Evolutionary conservation across 2,329 filamentous ascomycete species (phyloP), one percentile per base, ranked within the genome.

Genomic region (Neofusicoccum kwambonambiense): DNA sequence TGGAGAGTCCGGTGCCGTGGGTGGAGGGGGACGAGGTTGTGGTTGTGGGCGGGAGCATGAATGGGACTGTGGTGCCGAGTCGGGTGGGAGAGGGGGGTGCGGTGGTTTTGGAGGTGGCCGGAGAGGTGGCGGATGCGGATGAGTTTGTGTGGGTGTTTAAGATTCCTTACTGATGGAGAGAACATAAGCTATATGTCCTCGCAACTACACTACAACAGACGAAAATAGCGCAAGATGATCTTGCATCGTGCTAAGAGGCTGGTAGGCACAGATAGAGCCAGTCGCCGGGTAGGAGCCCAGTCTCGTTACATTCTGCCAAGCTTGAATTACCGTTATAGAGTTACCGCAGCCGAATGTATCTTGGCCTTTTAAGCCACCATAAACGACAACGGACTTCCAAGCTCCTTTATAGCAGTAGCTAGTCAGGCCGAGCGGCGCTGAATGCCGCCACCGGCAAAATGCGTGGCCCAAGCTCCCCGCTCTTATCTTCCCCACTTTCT

Each of bases 21-120:
- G 60, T 85, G 3, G 65, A 75, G 1, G 82, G 82, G 0, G 84
- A 86, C 67, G 52, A 72, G 17, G 76, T 86, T 0, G 80, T 76
- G 8, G 75, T 84, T 31, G 72, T 84, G 3, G 80, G 79, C 9
- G 77, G 31, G 31, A 62, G 47, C 3, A 15, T 56, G 17, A 15
- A 52, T 3, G 47, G 72, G 6, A 71, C 71, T n/a, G 56, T 67
- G 9, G 66, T 67, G 6, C 62, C 66, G 37, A 66, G 64, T 41
- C 50, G 45, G 17, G 12, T 12, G 54, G 37, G n/a, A 31, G 44
- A 60, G n/a, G 39, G 51, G 22, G 65, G 65, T 11, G 37, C 9
- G 15, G 51, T 67, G 6, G 62, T 65, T 7, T 31, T 68, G 35
- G 54, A 64, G 3, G 54, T 66, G 8, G 54, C 44, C 17, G 50